Conservation (phyloP, 257 asterid genomes). For the Nicotiana knightiana region DNA sequence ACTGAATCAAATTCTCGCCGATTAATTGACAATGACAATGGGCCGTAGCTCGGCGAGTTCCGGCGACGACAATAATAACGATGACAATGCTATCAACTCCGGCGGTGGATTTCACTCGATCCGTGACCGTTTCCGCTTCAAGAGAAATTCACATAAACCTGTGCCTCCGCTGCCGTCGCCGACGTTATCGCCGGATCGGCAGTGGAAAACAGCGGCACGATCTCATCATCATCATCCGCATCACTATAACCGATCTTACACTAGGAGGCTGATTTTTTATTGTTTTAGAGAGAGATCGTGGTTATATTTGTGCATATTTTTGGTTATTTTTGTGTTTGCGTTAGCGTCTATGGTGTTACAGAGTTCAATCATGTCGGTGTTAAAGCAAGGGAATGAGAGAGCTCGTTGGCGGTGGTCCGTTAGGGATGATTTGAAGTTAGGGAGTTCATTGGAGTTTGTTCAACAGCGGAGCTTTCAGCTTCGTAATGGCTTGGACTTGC, state of each 20-base stretch:
- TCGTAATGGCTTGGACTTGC: conserved; percentile 53
- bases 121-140: conserved; percentile 37
- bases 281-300: conserved; percentile 53
- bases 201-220: conserved; percentile 35
- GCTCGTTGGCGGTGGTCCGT: conserved; percentile 71
- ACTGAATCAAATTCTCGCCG: conserved; percentile 19
- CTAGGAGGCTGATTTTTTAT: conserved; percentile 35
- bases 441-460: conserved; percentile 68
- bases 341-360: conserved; percentile 82
- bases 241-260: conserved; percentile 21
- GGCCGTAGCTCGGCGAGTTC: conserved; percentile 31
- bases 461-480: conserved; percentile 34
- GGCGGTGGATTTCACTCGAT: conserved; percentile 59
- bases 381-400: conserved; percentile 54
- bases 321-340: conserved; percentile 57
- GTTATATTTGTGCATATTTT: conserved; percentile 49
- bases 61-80: conserved; percentile 34
- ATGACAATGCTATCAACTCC: conserved; percentile 17
- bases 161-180: conserved; percentile 23
- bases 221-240: conserved; percentile 52
- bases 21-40: conserved; percentile 15
- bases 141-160: conserved; percentile 30
- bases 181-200: conserved; percentile 28
- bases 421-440: conserved; percentile 64
- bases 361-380: conserved; percentile 70